A percentile compares a stretch with the other conserved stretches of the same genome.
Conservation (phyloP, 352 stramenopile species). For the Thalassiosira oceanica region DNA sequence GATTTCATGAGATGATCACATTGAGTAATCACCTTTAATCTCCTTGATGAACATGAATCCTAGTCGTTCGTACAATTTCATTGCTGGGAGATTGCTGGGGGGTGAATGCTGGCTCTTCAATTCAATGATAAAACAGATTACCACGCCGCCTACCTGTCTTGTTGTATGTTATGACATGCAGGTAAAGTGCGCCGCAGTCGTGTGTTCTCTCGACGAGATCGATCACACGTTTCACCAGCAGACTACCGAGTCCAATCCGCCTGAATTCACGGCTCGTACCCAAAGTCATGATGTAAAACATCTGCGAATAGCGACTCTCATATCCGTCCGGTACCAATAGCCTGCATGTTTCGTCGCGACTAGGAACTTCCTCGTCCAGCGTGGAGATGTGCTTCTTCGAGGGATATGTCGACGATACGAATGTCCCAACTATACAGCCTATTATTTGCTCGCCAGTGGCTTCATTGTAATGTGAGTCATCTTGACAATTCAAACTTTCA, state of each 20-base stretch:
- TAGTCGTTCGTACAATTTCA: conserved; percentile 95
- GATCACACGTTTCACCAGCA: conserved; percentile 88
- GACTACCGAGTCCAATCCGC: conserved; percentile 87
- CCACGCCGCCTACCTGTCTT: too few species aligned
- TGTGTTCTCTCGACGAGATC: conserved; percentile 75
- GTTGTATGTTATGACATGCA: conserved; percentile 97
- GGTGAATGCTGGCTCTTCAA: too few species aligned
- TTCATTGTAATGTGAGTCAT: conserved; percentile 23
- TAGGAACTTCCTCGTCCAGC: conserved; percentile 1
- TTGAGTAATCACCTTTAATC: conserved; percentile 82
- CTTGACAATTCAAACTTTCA: too few species aligned
- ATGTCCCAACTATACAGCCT: conserved; percentile 86
- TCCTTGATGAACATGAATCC: conserved; percentile 90
- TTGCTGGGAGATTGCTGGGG: too few species aligned
- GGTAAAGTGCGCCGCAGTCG: conserved; percentile 91
- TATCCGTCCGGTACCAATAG: conserved; percentile 58
- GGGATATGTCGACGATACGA: conserved; percentile 82
- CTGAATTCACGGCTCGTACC: conserved; percentile 86
- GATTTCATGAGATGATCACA: neutral
- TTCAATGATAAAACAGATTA: too few species aligned
- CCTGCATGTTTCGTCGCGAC: conserved; percentile 45
- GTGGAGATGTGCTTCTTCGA: conserved; percentile 48
- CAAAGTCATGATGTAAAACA: conserved; percentile 97
- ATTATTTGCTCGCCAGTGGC: conserved; percentile 75
- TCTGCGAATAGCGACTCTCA: conserved; percentile 79